phyloP scores from a whole-genome alignment of 768 basidiomycete genomes.

The Cystobasidium ongulense region DNA sequence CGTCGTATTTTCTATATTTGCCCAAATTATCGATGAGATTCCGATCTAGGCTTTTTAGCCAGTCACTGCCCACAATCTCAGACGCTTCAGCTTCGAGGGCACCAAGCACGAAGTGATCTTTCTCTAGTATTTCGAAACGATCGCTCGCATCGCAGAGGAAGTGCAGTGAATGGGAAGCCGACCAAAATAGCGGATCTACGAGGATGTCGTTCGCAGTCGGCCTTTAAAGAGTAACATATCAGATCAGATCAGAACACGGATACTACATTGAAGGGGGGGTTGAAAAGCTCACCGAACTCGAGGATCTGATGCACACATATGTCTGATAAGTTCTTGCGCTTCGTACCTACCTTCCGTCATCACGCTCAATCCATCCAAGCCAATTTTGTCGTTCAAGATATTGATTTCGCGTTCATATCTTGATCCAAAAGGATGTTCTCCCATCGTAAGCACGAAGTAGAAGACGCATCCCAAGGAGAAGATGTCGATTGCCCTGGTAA shows the following conservation, averaged over 20 bases:
- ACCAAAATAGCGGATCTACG: conserved; percentile 95
- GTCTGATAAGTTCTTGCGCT: conserved; percentile 66
- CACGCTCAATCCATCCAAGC: conserved; percentile 63
- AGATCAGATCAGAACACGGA: conserved; percentile 20
- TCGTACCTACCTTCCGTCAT: conserved; percentile 91
- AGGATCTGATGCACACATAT: conserved; percentile 72
- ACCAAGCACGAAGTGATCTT: conserved; percentile 71
- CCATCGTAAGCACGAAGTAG: conserved; percentile 71
- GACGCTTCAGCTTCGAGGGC: conserved; percentile 63
- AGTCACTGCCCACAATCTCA: conserved; percentile 76
- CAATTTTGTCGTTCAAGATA: conserved; percentile 73
- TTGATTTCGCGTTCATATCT: conserved; percentile 88
- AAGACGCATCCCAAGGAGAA: conserved; percentile 93
- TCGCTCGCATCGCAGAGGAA: conserved; percentile 98
- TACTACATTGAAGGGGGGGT: conserved; percentile 23
- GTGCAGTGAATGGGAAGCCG: conserved; percentile 67
- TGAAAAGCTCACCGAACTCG: conserved; percentile 60
- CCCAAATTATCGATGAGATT: conserved; percentile 87
- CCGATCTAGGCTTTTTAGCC: conserved; percentile 76
- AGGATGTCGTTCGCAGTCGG: conserved; percentile 82
- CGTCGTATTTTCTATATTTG: conserved; percentile 96
- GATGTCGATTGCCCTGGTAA: conserved; percentile 93
- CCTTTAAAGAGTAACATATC: conserved; percentile 47
- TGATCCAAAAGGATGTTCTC: conserved; percentile 88
- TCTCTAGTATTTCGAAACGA: conserved; percentile 94